Conservation (phyloP, 192 early-diverging fungal species). For the Linnemannia elongata region DNA sequence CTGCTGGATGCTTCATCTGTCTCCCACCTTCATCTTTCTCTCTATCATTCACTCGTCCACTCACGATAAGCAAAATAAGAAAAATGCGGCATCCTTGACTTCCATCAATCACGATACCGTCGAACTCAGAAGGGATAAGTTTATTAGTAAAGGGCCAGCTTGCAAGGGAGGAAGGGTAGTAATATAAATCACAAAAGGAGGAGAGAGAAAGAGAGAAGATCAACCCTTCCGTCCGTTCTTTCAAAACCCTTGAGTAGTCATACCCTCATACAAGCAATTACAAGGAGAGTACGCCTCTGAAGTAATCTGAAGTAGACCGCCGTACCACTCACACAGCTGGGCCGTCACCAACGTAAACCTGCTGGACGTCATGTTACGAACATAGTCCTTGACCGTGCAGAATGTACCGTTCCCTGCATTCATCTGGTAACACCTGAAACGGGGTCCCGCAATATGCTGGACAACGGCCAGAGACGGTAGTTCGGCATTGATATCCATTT, state of each 20-base stretch:
- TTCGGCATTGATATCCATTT: neutral
- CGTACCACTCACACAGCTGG: neutral
- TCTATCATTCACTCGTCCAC: too few relatives aligned
- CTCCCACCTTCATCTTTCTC: too few relatives aligned
- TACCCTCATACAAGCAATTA: neutral
- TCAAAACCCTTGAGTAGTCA: neutral
- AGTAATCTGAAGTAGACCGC: neutral
- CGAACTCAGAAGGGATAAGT: too few relatives aligned
- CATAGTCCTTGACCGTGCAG: neutral
- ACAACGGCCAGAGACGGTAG: neutral
- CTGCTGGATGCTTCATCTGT: too few relatives aligned
- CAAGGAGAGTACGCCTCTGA: neutral
- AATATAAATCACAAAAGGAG: too few relatives aligned
- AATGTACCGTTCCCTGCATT: neutral
- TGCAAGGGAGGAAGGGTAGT: too few relatives aligned
- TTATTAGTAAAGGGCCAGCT: too few relatives aligned
- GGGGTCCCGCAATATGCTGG: neutral
- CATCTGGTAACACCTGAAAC: neutral
- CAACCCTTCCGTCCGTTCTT: too few relatives aligned
- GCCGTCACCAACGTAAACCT: neutral
- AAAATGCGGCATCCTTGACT: too few relatives aligned
- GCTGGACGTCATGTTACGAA: neutral
- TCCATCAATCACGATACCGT: too few relatives aligned
- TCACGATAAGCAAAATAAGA: too few relatives aligned
- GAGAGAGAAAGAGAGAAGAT: too few relatives aligned